Evolutionary conservation across 2,329 filamentous ascomycete species (phyloP).

Genomic region (Aspergillus felis): DNA sequence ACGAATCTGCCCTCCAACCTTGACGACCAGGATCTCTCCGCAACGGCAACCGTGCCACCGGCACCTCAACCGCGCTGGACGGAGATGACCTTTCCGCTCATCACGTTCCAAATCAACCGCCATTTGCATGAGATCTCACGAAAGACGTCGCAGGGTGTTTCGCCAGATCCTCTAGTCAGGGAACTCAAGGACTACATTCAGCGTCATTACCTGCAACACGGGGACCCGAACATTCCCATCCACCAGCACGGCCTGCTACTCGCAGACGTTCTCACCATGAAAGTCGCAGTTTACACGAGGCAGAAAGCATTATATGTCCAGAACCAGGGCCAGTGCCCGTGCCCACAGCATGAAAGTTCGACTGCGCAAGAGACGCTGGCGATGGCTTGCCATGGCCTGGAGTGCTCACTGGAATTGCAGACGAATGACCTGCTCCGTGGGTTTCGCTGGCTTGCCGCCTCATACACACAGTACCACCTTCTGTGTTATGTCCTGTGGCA

Average conservation of each 20-base stretch:
- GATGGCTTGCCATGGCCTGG: slow-evolving; percentile 33
- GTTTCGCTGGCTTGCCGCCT: slow-evolving; percentile 38
- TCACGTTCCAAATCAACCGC: slow-evolving; percentile 49
- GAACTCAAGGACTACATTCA: slow-evolving; percentile 46
- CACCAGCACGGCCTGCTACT: slow-evolving; percentile 31
- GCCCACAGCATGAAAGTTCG: neutral
- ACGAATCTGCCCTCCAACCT: slow-evolving; percentile 41
- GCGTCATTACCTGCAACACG: slow-evolving; percentile 47
- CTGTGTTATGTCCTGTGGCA: slow-evolving; percentile 45
- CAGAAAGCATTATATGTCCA: slow-evolving; percentile 11
- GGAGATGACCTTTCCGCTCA: slow-evolving; percentile 54
- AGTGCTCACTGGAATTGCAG: slow-evolving; percentile 27
- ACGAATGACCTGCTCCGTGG: slow-evolving; percentile 37
- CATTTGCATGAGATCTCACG: slow-evolving; percentile 1
- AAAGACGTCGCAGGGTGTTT: slow-evolving; percentile 36
- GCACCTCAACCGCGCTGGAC: slow-evolving; percentile 51
- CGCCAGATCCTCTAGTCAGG: slow-evolving; percentile 36
- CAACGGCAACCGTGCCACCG: slow-evolving; percentile 48
- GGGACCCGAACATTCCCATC: slow-evolving; percentile 51
- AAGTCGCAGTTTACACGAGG: slow-evolving; percentile 33
- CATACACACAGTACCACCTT: slow-evolving; percentile 43
- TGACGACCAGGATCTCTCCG: slow-evolving; percentile 51
- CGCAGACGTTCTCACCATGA: slow-evolving; percentile 28
- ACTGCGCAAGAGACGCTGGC: slow-evolving; percentile 31
- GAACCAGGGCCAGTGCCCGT: slow-evolving; percentile 8